phyloP scores from a whole-genome alignment of 2,329 filamentous ascomycete species.

The Aspergillus oerlinghausenensis region DNA sequence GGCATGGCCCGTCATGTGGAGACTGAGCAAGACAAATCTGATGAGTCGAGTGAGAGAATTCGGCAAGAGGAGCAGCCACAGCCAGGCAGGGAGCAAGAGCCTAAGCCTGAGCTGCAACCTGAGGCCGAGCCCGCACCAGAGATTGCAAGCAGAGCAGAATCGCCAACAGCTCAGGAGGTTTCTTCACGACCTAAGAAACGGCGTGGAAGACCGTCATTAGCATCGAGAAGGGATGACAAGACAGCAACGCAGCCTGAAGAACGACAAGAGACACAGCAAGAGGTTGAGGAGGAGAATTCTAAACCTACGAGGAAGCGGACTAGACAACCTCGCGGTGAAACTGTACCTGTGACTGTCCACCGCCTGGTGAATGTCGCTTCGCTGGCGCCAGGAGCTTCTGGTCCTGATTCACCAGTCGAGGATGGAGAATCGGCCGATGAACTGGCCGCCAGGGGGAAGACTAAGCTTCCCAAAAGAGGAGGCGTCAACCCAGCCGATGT shows the following conservation, averaged over 20 bases:
- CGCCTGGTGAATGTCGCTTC: constrained; percentile 34
- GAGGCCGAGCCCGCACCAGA: constrained; percentile 8
- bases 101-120: constrained; percentile 7
- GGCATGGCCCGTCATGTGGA: constrained; percentile 2
- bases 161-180: not conserved
- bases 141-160: not conserved
- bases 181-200: constrained; percentile 10
- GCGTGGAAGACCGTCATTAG: constrained; percentile 8
- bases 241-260: constrained; percentile 7
- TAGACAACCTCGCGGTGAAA: constrained; percentile 31
- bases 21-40: not conserved
- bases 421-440: constrained; percentile 28
- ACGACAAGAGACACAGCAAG: constrained; percentile 5
- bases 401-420: constrained; percentile 20
- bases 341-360: constrained; percentile 39
- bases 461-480: constrained; percentile 37
- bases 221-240: constrained; percentile 5
- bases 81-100: not conserved
- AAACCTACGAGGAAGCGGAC: constrained; percentile 18
- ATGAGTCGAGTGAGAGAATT: not conserved
- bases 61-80: not conserved
- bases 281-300: constrained; percentile 9
- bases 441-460: constrained; percentile 27
- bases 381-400: constrained; percentile 18
- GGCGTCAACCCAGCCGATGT: constrained; percentile 51